Conservation (phyloP, 2,329 filamentous ascomycete genomes). For the Penicillium brevicompactum region DNA sequence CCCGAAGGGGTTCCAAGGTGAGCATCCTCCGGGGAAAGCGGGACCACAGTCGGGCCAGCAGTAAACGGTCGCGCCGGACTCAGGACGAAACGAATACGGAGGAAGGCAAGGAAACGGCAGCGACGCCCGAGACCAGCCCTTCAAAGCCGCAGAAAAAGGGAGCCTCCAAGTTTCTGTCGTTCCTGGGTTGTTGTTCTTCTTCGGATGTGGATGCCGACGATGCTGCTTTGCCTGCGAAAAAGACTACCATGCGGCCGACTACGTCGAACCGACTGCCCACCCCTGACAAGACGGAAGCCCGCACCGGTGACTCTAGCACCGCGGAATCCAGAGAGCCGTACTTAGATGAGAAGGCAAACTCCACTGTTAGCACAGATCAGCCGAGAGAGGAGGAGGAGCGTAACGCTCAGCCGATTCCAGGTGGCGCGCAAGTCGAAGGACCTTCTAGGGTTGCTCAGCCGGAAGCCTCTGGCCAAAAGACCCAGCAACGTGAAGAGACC, state of each 20-base stretch:
- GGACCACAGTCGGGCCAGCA: slow-evolving; percentile 70
- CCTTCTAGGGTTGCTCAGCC: slow-evolving; percentile 19
- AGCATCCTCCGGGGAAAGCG: slow-evolving; percentile 65
- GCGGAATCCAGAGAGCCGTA: slow-evolving; percentile 43
- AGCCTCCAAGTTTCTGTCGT: slow-evolving; percentile 45
- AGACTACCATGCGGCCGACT: slow-evolving; percentile 44
- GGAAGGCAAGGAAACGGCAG: slow-evolving; percentile 34
- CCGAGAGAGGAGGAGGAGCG: slow-evolving; percentile 30
- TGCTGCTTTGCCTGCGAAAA: slow-evolving; percentile 48
- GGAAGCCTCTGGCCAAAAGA: slow-evolving; percentile 12
- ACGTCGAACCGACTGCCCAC: slow-evolving; percentile 39
- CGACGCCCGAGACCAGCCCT: slow-evolving; percentile 33
- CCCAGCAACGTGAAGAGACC: slow-evolving; percentile 18
- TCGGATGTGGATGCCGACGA: slow-evolving; percentile 49
- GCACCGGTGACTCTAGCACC: slow-evolving; percentile 42
- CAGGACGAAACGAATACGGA: slow-evolving; percentile 36
- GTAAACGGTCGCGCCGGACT: slow-evolving; percentile 42
- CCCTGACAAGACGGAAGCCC: slow-evolving; percentile 43
- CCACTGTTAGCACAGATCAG: slow-evolving; percentile 33
- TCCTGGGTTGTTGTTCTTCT: slow-evolving; percentile 53
- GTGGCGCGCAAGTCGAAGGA: slow-evolving; percentile 41
- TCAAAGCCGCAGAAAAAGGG: slow-evolving; percentile 45
- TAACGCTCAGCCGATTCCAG: slow-evolving; percentile 34
- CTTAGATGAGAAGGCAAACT: slow-evolving; percentile 42
- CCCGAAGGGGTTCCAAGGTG: slow-evolving; percentile 63